phyloP scores from a whole-genome alignment of 345 rosid genomes.

The Rhizophora apiculata region DNA sequence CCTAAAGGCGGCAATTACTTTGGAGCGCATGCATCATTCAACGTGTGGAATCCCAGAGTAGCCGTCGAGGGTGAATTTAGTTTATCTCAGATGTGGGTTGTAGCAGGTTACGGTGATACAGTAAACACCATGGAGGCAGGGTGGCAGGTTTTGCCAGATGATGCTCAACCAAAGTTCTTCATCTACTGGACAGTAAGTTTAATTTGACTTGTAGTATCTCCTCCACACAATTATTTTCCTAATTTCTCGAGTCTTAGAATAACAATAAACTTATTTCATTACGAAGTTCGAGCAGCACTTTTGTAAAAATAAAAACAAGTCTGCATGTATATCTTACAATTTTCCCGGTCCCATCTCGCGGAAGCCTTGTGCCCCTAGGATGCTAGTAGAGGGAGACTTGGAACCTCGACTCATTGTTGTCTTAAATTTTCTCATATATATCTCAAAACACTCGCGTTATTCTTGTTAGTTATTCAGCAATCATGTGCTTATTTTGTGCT shows the following conservation, averaged over 20 bases:
- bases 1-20: not conserved
- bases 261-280: not conserved
- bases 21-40: constrained; percentile 3
- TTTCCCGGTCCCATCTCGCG: too few relatives aligned
- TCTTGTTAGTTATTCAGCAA: not conserved
- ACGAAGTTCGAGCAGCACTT: too few relatives aligned
- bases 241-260: too few relatives aligned
- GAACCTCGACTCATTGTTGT: too few relatives aligned
- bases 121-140: not conserved
- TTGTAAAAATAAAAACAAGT: too few relatives aligned
- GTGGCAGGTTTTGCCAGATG: constrained; percentile 1
- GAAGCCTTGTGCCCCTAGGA: too few relatives aligned
- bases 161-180: not conserved
- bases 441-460: too few relatives aligned
- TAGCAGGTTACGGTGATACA: not conserved
- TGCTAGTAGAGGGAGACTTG: too few relatives aligned
- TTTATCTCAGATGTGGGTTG: not conserved
- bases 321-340: too few relatives aligned
- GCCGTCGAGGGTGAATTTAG: not conserved
- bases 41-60: not conserved
- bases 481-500: not conserved
- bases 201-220: too few relatives aligned
- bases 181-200: constrained; percentile 17
- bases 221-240: too few relatives aligned
- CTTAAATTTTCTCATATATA: too few relatives aligned